These are phyloP conservation scores for Chlamydomonas sp. DNA, from an alignment of 139 green algal species.

Conservation along the genomic window DNA sequence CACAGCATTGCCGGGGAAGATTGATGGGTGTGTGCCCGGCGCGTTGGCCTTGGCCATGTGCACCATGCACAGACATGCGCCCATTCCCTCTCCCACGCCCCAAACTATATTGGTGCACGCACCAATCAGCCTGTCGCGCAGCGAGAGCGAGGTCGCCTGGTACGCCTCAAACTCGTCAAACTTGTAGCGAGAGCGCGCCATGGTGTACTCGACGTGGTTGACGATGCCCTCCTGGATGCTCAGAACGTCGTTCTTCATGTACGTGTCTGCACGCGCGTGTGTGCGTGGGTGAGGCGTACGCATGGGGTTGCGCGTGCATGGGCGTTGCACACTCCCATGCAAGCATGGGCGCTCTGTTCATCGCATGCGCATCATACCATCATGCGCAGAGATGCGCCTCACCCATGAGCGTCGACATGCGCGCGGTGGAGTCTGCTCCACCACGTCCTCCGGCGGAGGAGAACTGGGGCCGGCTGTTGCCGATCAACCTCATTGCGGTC, in stretches of 20 bases:
- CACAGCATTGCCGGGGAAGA: neutral
- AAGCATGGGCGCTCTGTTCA: no score
- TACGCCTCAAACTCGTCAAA: slow-evolving; percentile 95
- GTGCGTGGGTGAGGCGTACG: no score
- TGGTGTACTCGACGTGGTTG: slow-evolving; percentile 97
- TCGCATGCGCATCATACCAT: no score
- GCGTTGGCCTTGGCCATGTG: no score
- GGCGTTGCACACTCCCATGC: no score
- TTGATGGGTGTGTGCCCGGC: neutral
- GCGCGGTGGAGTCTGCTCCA: slow-evolving; percentile 40
- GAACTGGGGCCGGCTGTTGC: slow-evolving; percentile 36
- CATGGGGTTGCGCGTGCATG: no score
- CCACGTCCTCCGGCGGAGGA: no score
- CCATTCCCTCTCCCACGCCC: no score
- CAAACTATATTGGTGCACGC: neutral
- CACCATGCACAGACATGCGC: no score
- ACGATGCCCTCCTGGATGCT: slow-evolving; percentile 94
- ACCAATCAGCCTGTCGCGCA: slow-evolving; percentile 88
- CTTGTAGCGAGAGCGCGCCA: slow-evolving; percentile 84
- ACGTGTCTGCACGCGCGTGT: slow-evolving; percentile 72
- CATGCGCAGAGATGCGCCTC: neutral
- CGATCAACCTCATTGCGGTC: slow-evolving; percentile 13
- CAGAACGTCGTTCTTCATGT: slow-evolving; percentile 92
- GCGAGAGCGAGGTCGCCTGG: slow-evolving; percentile 76
- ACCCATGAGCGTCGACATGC: slow-evolving; percentile 81